Base-by-base conservation (phyloP, 257 asterid genomes). In the Rubia yunnanensis region DNA sequence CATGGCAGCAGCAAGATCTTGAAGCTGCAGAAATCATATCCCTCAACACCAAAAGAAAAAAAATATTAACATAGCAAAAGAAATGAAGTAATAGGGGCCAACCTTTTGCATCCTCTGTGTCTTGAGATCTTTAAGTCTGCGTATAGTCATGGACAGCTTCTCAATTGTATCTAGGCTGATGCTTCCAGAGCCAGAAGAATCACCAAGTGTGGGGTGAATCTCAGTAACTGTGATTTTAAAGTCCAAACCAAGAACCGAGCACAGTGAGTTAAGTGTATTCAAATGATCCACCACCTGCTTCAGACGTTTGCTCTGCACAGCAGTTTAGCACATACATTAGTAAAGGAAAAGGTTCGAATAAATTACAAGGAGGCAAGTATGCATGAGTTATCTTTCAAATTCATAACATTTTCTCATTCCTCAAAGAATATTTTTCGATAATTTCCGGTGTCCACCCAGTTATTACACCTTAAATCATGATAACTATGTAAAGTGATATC, bases 201-300 rank as follows among this genome's bases (percentile, higher is more conserved):
- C 83, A 23, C 72, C 91, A 72, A 92, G 69, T 68, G 84, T 70
- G 52, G 91, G 91, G 76, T 88, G 92, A 71, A 89, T 80, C 66
- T 82, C 77, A 18, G 73, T 53, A 67, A 75, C 70, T 41, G 81
- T 84, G 70, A 63, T 79, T 66, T 76, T 87, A 84, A 77, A 87
- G 63, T 89, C 96, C 82, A 86, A 71, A 53, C 96, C 94, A 65
- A 89, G 97, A 75, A 89, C 94, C 80, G 74, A 20, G 72, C 91
- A 92, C 63, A 87, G 78, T 17, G 74, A 72, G 28, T 82, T 81
- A 53, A 89, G 76, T 48, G 70, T 63, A 63, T 78, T 79, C 78
- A 89, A 71, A 68, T 78, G 85, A 67, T 77, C 83, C 54, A 67
- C 73, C 73, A 88, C 85, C 72, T 79, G 86, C 81, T 84, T 81